Evolutionary conservation across 73 alveolate species (phyloP), one percentile per base, ranked within the genome.

Genomic region (Blepharisma japonicum): DNA sequence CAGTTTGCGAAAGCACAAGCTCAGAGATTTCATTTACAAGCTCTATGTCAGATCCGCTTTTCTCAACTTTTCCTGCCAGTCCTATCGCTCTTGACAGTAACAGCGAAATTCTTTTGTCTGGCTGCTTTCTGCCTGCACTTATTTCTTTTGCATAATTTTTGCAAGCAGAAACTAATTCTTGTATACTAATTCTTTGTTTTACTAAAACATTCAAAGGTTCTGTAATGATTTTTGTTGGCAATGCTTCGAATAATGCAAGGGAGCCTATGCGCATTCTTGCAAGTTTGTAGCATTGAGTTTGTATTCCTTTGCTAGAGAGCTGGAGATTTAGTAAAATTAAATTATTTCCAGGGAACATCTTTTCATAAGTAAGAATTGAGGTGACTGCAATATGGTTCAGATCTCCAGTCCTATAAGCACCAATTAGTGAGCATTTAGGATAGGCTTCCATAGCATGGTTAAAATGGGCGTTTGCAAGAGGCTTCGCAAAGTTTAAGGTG

Each of bases 401-500:
- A 61, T 61, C 74, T 14, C 74, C 47, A 8, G 23, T 14, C 2
- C 47, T 61, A 61, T 61, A 61, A 20, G 23, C 18, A 9, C 74
- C 74, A 61, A 61, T 61, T 39, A 61, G 18, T 9, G 74, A 61
- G 74, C 23, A 61, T 61, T 61, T 61, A 8, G 74, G 74, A 61
- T 61, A 25, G 14, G 46, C 23, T 61, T 61, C 74, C 5, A n/a
- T 61, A n/a, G 5, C 47, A 61, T 14, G 74, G 38, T 25, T 25
- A 5, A 20, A 25, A 8, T 61, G 74, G 3, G 47, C 46, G 2
- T 0, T 32, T 32, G 42, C 42, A 32, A 32, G 42, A 32, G 42
- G 42, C 42, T 32, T 32, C 3, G 42, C 42, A 32, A 32, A 32
- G 42, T 32, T 32, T 32, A 32, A 32, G 42, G 42, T 32, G 42